phyloP scores from a whole-genome alignment of 345 rosid genomes.

The Boechera stricta region DNA sequence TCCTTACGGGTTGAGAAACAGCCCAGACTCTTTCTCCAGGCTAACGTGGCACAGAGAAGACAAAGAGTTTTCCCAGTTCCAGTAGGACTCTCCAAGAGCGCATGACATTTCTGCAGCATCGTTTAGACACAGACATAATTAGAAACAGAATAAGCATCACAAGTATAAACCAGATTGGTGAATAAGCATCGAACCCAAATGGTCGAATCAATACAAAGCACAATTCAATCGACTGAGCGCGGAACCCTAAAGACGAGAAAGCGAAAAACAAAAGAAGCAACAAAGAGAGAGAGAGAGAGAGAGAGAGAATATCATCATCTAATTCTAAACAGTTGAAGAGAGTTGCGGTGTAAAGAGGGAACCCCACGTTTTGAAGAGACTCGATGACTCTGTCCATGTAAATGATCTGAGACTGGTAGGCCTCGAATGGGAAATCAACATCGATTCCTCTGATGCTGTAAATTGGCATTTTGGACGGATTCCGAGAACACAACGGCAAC shows the following conservation, averaged over 20 bases:
- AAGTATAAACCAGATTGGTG: background rate
- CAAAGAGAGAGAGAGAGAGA: background rate
- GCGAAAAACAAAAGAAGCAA: background rate
- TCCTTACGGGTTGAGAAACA: slow-evolving; percentile 63
- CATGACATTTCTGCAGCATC: slow-evolving; percentile 72
- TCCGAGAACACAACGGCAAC: background rate
- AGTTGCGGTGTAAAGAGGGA: background rate
- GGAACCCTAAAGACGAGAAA: slow-evolving; percentile 14
- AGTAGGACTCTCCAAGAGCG: slow-evolving; percentile 96
- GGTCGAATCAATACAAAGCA: slow-evolving; percentile 6
- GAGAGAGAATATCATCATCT: background rate
- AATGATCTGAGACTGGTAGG: slow-evolving; percentile 83
- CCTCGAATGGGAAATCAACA: slow-evolving; percentile 93
- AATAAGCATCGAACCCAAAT: background rate
- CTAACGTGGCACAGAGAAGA: slow-evolving; percentile 95
- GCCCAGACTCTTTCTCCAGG: slow-evolving; percentile 97
- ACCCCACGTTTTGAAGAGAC: slow-evolving; percentile 77
- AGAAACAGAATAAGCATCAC: background rate
- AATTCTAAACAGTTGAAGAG: background rate
- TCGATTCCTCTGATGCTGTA: slow-evolving; percentile 85
- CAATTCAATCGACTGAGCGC: background rate
- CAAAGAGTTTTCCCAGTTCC: slow-evolving; percentile 97
- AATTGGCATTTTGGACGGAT: slow-evolving; percentile 59
- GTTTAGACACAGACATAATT: background rate
- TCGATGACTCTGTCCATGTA: slow-evolving; percentile 96